These are phyloP conservation scores for Tuber brumale DNA, from an alignment of 495 filamentous ascomycete species.

Conservation along the genomic window DNA sequence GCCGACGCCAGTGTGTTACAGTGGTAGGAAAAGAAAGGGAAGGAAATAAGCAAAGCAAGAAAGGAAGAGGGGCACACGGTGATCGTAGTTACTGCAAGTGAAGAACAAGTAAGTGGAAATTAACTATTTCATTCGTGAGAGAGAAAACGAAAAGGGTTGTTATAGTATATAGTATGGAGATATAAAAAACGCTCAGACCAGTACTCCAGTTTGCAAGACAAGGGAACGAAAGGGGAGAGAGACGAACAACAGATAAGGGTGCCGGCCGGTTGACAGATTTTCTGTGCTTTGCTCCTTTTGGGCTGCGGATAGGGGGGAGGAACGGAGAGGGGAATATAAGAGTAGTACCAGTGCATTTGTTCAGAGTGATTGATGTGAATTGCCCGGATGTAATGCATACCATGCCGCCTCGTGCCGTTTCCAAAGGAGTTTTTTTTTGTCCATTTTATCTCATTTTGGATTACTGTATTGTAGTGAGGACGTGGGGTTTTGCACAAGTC, in stretches of 20 bases:
- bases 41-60: not conserved
- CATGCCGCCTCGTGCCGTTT: constrained; percentile 20
- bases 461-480: constrained; percentile 6
- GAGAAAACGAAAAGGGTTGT: not conserved
- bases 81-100: not conserved
- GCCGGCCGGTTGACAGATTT: not conserved
- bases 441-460: not conserved
- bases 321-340: not conserved
- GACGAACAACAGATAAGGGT: not conserved
- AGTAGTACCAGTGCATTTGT: not conserved
- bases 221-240: not conserved
- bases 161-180: not conserved
- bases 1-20: not conserved
- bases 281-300: not conserved
- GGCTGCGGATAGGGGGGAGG: not conserved
- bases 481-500: constrained; percentile 27
- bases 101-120: not conserved
- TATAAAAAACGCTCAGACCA: not conserved
- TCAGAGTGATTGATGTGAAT: constrained; percentile 15
- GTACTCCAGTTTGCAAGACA: not conserved
- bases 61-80: not conserved
- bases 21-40: not conserved
- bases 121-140: not conserved
- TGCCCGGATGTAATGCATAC: constrained; percentile 28
- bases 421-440: not conserved